Evolutionary conservation across 2,329 filamentous ascomycete genomes (phyloP), one percentile per base, ranked within the genome.

Genomic region (Fusarium illudens): DNA sequence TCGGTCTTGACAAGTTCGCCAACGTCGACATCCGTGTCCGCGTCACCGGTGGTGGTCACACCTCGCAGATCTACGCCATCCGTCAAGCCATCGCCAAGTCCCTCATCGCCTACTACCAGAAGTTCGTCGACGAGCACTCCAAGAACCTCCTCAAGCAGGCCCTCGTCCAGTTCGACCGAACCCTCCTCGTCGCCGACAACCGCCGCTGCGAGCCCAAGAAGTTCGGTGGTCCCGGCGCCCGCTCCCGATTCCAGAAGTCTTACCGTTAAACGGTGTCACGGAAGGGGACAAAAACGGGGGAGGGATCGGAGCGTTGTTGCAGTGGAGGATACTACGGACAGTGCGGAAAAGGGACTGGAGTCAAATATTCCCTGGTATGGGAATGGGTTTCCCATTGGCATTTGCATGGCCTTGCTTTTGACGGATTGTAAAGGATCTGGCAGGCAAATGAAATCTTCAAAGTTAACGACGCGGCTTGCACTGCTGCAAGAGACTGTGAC

Each of bases 101-200:
- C 65, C 75, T 82, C 63, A 79, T 82, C 75, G 79, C 94, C 84
- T 97, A 97, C 92, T 98, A 97, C 92, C 95, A 97, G 88, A 97
- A 99, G 90, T 99, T 91, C 87, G 93, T 98, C 85, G 96, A 99
- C 82, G 96, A 99, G 92, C 94, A 98, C 92, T 93, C 92, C 87
- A 99, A 99, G 92, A 97, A 98, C 90, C 89, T 94, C 86, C 90
- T 99, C 81, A 99, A 98, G 93, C 92, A 95, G 86, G 92, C 93
- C 76, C 90, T 99, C 77, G 92, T 95, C 80, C 90, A 94, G 83
- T 99, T 95, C 88, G 94, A 97, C 89, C 90, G 94, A 81, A 97
- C 94, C 82, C 91, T 99, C 75, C 92, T 99, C 80, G 96, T 99
- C 79, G 96, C 96, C 84, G 96, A 99, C 86, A 97, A 97, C 92